Conservation (phyloP, 2,329 filamentous ascomycete species). For the Clarireedia hainanense region DNA sequence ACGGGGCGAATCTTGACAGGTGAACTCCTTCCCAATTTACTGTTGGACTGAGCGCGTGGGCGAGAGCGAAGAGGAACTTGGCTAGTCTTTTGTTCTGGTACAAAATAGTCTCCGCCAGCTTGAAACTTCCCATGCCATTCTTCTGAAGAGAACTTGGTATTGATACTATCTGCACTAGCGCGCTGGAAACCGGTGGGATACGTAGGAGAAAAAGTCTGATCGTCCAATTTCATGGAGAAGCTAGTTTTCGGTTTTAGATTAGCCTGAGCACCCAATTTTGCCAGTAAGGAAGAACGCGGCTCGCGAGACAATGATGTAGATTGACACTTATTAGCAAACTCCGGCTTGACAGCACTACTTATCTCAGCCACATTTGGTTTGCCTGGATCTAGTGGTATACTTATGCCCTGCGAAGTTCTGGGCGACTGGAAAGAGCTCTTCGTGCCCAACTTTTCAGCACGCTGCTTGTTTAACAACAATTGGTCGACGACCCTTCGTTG, state of each 20-base stretch:
- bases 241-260: slow-evolving; percentile 27
- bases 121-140: slow-evolving; percentile 34
- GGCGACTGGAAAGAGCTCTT: background rate
- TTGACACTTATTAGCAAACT: slow-evolving; percentile 9
- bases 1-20: slow-evolving; percentile 24
- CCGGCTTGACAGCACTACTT: slow-evolving; percentile 16
- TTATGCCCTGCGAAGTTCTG: too few relatives aligned
- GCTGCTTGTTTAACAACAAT: slow-evolving; percentile 18
- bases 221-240: slow-evolving; percentile 34
- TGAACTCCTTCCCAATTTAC: slow-evolving; percentile 24
- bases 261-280: slow-evolving; percentile 19
- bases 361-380: slow-evolving; percentile 7
- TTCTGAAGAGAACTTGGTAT: slow-evolving; percentile 50
- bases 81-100: slow-evolving; percentile 17
- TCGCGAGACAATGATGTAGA: slow-evolving; percentile 5
- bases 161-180: slow-evolving; percentile 51
- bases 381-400: slow-evolving; percentile 1
- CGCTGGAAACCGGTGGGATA: slow-evolving; percentile 38
- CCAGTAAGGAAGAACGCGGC: slow-evolving; percentile 5
- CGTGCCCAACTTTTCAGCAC: background rate
- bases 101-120: slow-evolving; percentile 26
- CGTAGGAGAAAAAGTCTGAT: slow-evolving; percentile 34
- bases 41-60: slow-evolving; percentile 22
- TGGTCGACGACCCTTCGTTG: slow-evolving; percentile 20
- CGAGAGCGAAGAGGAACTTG: slow-evolving; percentile 9